phyloP scores from a whole-genome alignment of 2,329 filamentous ascomycete genomes.

The Nemania abortiva region DNA sequence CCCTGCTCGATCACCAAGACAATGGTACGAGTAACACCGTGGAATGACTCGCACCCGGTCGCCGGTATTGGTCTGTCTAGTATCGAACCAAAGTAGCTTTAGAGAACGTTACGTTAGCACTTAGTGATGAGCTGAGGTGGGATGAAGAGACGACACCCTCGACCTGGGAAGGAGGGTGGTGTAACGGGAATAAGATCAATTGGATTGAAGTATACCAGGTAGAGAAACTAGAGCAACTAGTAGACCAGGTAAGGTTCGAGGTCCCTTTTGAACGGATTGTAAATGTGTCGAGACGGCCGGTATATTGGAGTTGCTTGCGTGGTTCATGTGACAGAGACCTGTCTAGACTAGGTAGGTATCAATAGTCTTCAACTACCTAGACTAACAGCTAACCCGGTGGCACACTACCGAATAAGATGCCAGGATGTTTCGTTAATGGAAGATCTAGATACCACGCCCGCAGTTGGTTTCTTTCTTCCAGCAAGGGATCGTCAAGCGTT shows the following conservation, averaged over 20 bases:
- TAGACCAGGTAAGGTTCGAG: not conserved
- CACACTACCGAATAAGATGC: constrained; percentile 19
- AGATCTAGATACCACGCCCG: constrained; percentile 1
- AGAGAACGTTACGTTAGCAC: constrained; percentile 35
- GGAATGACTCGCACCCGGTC: constrained; percentile 27
- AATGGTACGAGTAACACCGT: constrained; percentile 13
- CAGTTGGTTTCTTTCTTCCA: constrained; percentile 18
- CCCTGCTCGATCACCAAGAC: constrained; percentile 13
- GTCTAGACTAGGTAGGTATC: not conserved
- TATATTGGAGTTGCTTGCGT: constrained; percentile 16
- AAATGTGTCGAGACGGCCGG: constrained; percentile 2
- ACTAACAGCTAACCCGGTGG: not conserved
- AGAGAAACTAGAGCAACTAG: not conserved
- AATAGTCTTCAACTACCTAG: constrained; percentile 3
- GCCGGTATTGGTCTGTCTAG: constrained; percentile 15
- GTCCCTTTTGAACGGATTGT: constrained; percentile 5
- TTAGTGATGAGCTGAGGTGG: constrained; percentile 22
- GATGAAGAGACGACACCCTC: constrained; percentile 9
- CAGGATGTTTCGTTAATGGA: constrained; percentile 5
- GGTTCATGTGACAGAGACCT: constrained; percentile 17
- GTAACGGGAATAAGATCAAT: constrained; percentile 20
- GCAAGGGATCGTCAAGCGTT: constrained; percentile 16
- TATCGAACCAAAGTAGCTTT: constrained; percentile 22
- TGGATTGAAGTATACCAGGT: constrained; percentile 17
- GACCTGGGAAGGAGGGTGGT: constrained; percentile 5